phyloP scores from a whole-genome alignment of 306 rosid genomes.

The Lathyrus aphaca region DNA sequence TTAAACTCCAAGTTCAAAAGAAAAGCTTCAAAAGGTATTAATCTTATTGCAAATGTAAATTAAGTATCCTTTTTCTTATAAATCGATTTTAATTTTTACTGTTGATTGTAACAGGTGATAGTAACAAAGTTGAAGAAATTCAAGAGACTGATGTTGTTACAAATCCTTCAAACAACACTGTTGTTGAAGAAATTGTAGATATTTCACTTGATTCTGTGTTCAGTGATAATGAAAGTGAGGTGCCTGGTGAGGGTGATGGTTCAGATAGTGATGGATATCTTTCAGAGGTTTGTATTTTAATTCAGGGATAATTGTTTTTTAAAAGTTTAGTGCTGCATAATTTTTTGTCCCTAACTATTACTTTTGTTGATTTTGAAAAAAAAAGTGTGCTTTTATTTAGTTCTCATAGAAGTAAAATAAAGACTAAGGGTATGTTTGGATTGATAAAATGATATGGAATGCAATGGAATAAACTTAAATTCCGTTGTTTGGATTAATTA shows the following conservation, averaged over 20 bases:
- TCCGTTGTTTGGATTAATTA: no score
- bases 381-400: no score
- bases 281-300: conserved; percentile 67
- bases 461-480: no score
- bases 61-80: background rate
- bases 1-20: conserved; percentile 72
- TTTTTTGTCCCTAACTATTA: no score
- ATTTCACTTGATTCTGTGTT: conserved; percentile 62
- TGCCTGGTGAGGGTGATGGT: conserved; percentile 54
- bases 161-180: conserved; percentile 47
- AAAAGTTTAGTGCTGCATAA: no score
- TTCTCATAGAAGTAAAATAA: no score
- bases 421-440: no score
- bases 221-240: conserved; percentile 62
- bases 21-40: conserved; percentile 71
- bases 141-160: conserved; percentile 40
- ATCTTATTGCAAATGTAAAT: background rate
- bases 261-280: conserved; percentile 87
- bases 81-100: conserved; percentile 20
- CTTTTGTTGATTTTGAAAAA: no score
- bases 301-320: background rate
- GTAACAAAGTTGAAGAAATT: conserved; percentile 47
- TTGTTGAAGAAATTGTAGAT: conserved; percentile 45
- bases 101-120: conserved; percentile 47
- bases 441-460: no score